phyloP scores from a whole-genome alignment of 75 land plant genomes.

The Isoetes taiwanensis region DNA sequence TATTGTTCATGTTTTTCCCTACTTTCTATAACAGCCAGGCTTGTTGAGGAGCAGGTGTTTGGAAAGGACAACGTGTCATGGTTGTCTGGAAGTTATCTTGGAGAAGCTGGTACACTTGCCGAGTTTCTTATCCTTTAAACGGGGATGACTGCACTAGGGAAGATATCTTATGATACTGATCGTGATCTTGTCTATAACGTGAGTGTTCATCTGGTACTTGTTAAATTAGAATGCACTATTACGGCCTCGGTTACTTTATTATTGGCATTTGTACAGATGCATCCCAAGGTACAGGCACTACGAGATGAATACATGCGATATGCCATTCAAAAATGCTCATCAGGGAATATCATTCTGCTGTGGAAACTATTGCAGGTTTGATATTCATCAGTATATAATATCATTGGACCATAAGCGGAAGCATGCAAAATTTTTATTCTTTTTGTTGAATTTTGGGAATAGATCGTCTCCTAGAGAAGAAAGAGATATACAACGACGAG shows the following conservation, averaged over 20 bases:
- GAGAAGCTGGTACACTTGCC: conserved; percentile 56
- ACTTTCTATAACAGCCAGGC: conserved; percentile 73
- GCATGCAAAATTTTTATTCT: too few species aligned
- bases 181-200: conserved; percentile 76
- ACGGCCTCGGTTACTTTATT: too few species aligned
- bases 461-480: conserved; percentile 71
- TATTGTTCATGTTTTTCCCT: too few species aligned
- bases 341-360: conserved; percentile 77
- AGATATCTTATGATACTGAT: conserved; percentile 49
- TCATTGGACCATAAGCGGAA: too few species aligned
- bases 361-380: conserved; percentile 86
- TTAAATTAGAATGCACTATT: neutral
- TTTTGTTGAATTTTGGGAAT: conserved; percentile 46
- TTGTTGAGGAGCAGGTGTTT: conserved; percentile 92
- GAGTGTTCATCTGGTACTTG: too few species aligned
- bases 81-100: conserved; percentile 70
- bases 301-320: conserved; percentile 81
- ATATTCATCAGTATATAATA: neutral
- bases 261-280: conserved; percentile 46
- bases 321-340: conserved; percentile 69
- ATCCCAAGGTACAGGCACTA: conserved; percentile 78
- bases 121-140: conserved; percentile 71
- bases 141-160: conserved; percentile 93
- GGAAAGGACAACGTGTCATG: conserved; percentile 84
- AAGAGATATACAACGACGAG: conserved; percentile 57